Evolutionary conservation across 176 grass and related monocot genomes (phyloP).

Genomic region (Cenchrus americanus): DNA sequence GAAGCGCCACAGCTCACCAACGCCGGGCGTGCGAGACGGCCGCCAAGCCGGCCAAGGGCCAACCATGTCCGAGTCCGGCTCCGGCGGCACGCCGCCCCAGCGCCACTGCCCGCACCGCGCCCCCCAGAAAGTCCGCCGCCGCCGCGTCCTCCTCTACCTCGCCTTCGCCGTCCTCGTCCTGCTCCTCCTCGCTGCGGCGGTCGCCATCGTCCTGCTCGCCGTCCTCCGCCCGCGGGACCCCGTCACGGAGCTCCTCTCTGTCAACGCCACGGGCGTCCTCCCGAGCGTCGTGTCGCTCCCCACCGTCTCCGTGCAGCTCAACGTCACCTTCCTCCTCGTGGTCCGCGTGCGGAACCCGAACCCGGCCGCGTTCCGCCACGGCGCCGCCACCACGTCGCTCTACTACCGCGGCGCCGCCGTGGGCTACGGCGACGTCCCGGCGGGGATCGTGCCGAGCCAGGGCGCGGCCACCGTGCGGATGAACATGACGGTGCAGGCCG

Average conservation of each 20-base stretch:
- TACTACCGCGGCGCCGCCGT: conserved; percentile 64
- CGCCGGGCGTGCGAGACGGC: neutral
- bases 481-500: conserved; percentile 57
- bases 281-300: conserved; percentile 49
- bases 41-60: neutral
- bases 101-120: neutral
- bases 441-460: conserved; percentile 49
- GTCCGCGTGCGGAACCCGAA: conserved; percentile 82
- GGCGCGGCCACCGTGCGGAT: conserved; percentile 45
- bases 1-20: neutral
- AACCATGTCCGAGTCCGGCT: conserved; percentile 49
- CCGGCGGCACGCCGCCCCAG: neutral
- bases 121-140: neutral
- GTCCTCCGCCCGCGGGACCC: conserved; percentile 64
- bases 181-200: conserved; percentile 49
- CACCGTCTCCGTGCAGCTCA: conserved; percentile 45
- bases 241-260: conserved; percentile 55
- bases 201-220: conserved; percentile 52
- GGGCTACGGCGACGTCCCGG: conserved; percentile 49
- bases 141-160: conserved; percentile 33
- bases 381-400: conserved; percentile 39
- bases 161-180: conserved; percentile 45
- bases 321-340: conserved; percentile 66
- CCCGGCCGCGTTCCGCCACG: conserved; percentile 61
- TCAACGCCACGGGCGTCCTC: conserved; percentile 41